A percentile compares a stretch with the other conserved stretches of the same genome.
Conservation (phyloP, 352 stramenopile genomes). For the Globisporangium abappressorium region DNA sequence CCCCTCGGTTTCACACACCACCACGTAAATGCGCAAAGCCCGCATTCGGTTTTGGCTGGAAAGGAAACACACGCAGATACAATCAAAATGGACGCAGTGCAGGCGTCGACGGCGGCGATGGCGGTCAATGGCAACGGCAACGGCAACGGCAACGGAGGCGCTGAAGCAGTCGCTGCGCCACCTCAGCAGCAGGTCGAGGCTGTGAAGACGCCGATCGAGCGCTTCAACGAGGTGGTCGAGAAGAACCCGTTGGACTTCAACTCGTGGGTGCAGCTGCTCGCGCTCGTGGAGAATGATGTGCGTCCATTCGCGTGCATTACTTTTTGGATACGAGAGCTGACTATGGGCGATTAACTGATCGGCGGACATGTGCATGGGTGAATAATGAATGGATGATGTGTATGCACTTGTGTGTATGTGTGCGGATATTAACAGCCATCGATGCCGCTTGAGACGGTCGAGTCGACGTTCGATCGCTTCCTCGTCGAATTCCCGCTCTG, state of each 20-base stretch:
- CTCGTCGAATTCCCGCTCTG: slow-evolving; percentile 74
- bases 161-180: neutral
- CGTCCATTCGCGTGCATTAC: neutral
- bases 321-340: neutral
- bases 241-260: slow-evolving; percentile 80
- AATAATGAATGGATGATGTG: neutral
- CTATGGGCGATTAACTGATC: neutral
- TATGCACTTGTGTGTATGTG: neutral
- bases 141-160: no score
- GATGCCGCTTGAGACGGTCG: slow-evolving; percentile 50
- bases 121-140: neutral
- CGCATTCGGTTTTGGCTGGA: slow-evolving; percentile 14
- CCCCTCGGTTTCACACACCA: neutral
- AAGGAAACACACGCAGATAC: neutral
- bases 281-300: slow-evolving; percentile 71
- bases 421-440: slow-evolving; percentile 21
- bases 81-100: slow-evolving; percentile 17
- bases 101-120: slow-evolving; percentile 5
- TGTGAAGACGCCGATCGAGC: slow-evolving; percentile 43
- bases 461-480: slow-evolving; percentile 69
- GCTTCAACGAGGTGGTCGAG: slow-evolving; percentile 46
- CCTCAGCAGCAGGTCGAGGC: neutral
- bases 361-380: neutral
- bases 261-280: slow-evolving; percentile 69
- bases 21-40: neutral